Evolutionary conservation across 2,329 filamentous ascomycete genomes (phyloP).

Genomic region (Botryotinia narcissicola): DNA sequence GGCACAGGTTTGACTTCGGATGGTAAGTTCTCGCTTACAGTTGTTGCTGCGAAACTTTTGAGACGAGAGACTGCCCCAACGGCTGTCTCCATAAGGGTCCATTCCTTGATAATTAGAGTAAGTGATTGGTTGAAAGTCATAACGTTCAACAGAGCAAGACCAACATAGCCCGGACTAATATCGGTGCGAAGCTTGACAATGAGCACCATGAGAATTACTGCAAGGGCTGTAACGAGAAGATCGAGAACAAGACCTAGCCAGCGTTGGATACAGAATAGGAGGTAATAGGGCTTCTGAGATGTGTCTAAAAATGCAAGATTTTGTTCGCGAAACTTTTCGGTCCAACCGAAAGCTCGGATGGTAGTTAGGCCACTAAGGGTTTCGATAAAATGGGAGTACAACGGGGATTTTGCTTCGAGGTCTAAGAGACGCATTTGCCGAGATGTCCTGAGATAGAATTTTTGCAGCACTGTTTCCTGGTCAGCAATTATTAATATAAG

Average conservation of each 20-base stretch:
- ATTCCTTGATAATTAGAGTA: slow-evolving; percentile 29
- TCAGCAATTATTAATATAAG: neutral
- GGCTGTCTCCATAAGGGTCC: slow-evolving; percentile 35
- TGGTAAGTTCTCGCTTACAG: slow-evolving; percentile 27
- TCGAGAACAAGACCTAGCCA: slow-evolving; percentile 50
- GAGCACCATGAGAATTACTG: slow-evolving; percentile 39
- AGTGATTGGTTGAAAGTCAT: slow-evolving; percentile 33
- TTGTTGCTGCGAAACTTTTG: slow-evolving; percentile 24
- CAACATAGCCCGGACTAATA: slow-evolving; percentile 35
- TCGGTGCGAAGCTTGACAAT: slow-evolving; percentile 37
- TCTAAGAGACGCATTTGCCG: slow-evolving; percentile 51
- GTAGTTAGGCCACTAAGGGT: slow-evolving; percentile 46
- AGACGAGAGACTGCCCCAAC: slow-evolving; percentile 33
- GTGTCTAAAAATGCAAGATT: slow-evolving; percentile 50
- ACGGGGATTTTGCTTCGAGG: slow-evolving; percentile 45
- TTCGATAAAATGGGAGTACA: slow-evolving; percentile 50
- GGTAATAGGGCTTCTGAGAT: slow-evolving; percentile 57
- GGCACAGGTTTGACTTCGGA: slow-evolving; percentile 23
- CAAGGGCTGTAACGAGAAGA: slow-evolving; percentile 33
- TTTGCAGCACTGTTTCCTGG: slow-evolving; percentile 37
- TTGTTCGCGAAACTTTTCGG: slow-evolving; percentile 20
- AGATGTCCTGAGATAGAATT: slow-evolving; percentile 48
- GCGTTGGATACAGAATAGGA: slow-evolving; percentile 55
- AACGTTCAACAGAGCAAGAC: slow-evolving; percentile 37
- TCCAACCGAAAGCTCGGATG: slow-evolving; percentile 48